These are phyloP conservation scores for Eucalyptus pauciflora DNA, from an alignment of 345 rosid genomes.

Conservation along the genomic window DNA sequence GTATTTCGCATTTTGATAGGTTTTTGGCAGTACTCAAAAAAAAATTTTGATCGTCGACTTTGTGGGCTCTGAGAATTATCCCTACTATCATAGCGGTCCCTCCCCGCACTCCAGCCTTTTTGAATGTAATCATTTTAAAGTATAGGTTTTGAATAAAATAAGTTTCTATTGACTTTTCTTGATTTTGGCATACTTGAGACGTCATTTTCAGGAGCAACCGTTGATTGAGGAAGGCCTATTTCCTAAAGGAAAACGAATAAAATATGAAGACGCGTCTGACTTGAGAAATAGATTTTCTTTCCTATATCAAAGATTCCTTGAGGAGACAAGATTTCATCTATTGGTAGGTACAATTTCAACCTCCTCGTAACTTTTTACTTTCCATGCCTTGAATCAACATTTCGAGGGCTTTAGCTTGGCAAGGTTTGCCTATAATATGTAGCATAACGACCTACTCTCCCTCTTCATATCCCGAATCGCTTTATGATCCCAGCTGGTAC, in stretches of 20 bases:
- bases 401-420: neutral
- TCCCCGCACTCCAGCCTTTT: neutral
- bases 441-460: neutral
- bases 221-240: neutral
- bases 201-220: neutral
- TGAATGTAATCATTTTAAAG: neutral
- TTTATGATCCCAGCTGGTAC: neutral
- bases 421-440: neutral
- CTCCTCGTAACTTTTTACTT: neutral
- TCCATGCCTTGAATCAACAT: neutral
- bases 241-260: neutral
- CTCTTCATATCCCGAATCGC: neutral
- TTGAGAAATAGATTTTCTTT: neutral
- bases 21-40: neutral
- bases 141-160: neutral
- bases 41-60: neutral
- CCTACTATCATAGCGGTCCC: neutral
- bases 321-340: neutral
- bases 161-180: neutral
- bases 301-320: neutral
- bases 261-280: neutral
- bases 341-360: neutral
- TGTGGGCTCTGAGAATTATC: neutral
- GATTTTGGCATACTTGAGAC: neutral
- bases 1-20: neutral